phyloP scores from a whole-genome alignment of 345 rosid genomes.

The Citrus medica region DNA sequence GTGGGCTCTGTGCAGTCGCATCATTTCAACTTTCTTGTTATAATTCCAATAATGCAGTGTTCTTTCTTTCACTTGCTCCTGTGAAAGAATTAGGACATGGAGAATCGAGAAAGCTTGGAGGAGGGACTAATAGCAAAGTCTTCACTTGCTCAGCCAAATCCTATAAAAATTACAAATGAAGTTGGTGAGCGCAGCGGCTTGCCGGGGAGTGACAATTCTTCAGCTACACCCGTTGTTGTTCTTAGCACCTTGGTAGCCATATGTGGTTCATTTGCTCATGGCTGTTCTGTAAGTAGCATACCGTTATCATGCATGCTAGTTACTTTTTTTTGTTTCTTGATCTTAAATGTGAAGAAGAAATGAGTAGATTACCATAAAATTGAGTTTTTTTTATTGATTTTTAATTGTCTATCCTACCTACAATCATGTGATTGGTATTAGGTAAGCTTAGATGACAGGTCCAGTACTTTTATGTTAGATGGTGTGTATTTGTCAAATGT shows the following conservation, averaged over 20 bases:
- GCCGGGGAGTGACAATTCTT: neutral
- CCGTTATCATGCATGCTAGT: neutral
- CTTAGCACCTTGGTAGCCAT: constrained; percentile 41
- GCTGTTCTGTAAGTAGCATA: constrained; percentile 37
- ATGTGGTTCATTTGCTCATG: constrained; percentile 35
- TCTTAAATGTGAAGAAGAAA: neutral
- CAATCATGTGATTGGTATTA: neutral
- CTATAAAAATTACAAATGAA: neutral
- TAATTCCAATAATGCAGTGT: neutral
- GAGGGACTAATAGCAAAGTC: constrained; percentile 12
- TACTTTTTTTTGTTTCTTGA: neutral
- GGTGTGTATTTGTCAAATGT: neutral
- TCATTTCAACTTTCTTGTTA: no score
- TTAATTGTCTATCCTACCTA: neutral
- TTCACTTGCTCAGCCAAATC: neutral
- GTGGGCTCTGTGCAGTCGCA: no score
- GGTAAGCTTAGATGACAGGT: neutral
- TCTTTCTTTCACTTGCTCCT: neutral
- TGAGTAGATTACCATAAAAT: neutral
- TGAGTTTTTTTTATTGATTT: no score
- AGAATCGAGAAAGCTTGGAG: neutral
- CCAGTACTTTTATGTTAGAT: neutral
- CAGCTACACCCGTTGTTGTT: constrained; percentile 15
- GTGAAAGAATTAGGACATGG: neutral
- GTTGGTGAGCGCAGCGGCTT: neutral